phyloP scores from a whole-genome alignment of 2,329 filamentous ascomycete genomes.

The Trichoderma asperellum region DNA sequence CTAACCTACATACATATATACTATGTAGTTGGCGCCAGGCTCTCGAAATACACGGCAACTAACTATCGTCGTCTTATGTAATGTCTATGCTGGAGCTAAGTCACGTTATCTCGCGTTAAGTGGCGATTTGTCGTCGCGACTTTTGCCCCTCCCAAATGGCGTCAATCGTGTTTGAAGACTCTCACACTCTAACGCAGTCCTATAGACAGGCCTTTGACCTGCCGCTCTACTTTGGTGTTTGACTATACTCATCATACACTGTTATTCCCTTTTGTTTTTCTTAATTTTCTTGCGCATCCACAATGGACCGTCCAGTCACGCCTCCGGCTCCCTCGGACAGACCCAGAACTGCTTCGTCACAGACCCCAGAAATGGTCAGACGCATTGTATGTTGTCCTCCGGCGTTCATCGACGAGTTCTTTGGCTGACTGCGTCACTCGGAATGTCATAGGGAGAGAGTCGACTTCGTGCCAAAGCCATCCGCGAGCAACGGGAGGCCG shows the following conservation, averaged over 20 bases:
- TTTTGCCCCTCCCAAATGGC: conserved; percentile 35
- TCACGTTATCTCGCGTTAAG: conserved; percentile 42
- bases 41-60: background rate
- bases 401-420: background rate
- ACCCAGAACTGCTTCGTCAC: conserved; percentile 48
- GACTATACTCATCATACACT: background rate
- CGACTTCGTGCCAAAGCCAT: conserved; percentile 87
- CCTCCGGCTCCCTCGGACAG: conserved; percentile 46
- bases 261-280: background rate
- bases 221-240: background rate
- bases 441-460: conserved; percentile 71
- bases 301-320: conserved; percentile 54
- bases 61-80: background rate
- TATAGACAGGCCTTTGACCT: background rate
- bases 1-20: too few species aligned
- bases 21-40: too few species aligned
- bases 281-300: background rate
- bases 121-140: conserved; percentile 33
- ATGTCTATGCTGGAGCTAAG: background rate
- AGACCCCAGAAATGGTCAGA: conserved; percentile 58
- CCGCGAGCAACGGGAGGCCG: conserved; percentile 72
- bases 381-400: conserved; percentile 54
- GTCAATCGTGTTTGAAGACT: background rate
- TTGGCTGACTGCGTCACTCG: conserved; percentile 3
- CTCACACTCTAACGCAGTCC: background rate